These are phyloP conservation scores for Volvox carteri DNA, from an alignment of 163 green algal species.

Conservation along the genomic window DNA sequence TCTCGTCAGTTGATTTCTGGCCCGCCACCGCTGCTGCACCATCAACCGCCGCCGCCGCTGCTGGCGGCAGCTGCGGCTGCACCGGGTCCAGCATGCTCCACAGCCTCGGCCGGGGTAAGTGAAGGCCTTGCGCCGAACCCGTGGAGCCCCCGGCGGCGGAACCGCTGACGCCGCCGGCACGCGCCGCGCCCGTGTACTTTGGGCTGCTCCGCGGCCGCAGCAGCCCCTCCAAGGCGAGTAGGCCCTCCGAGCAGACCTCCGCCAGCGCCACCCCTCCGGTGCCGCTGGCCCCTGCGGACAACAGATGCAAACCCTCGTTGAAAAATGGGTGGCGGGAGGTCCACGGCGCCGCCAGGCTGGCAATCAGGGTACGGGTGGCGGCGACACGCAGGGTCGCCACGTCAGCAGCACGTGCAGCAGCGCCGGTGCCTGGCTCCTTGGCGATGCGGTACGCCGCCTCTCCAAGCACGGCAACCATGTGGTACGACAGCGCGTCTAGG, in stretches of 20 bases:
- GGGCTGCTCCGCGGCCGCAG: constrained; percentile 23
- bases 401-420: not conserved
- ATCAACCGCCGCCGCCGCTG: not conserved
- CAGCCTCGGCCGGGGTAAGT: constrained; percentile 34
- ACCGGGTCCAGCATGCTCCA: constrained; percentile 52
- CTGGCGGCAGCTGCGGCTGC: not conserved
- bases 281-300: constrained; percentile 6
- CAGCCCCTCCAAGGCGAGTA: constrained; percentile 40
- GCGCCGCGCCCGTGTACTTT: no score
- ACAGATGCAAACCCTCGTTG: constrained; percentile 24
- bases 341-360: constrained; percentile 35
- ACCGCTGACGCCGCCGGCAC: not conserved
- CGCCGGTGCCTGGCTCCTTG: not conserved
- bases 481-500: constrained; percentile 44
- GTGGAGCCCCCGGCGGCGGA: not conserved
- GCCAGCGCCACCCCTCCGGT: constrained; percentile 31
- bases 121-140: not conserved
- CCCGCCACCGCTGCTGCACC: not conserved
- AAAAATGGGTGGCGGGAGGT: constrained; percentile 39
- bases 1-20: not conserved
- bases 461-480: constrained; percentile 25
- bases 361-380: constrained; percentile 24
- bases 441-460: constrained; percentile 14
- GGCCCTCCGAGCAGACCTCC: constrained; percentile 14
- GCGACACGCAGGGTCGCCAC: constrained; percentile 26